Evolutionary conservation across 805 yeast genomes (phyloP).

Genomic region (Candida ficus): DNA sequence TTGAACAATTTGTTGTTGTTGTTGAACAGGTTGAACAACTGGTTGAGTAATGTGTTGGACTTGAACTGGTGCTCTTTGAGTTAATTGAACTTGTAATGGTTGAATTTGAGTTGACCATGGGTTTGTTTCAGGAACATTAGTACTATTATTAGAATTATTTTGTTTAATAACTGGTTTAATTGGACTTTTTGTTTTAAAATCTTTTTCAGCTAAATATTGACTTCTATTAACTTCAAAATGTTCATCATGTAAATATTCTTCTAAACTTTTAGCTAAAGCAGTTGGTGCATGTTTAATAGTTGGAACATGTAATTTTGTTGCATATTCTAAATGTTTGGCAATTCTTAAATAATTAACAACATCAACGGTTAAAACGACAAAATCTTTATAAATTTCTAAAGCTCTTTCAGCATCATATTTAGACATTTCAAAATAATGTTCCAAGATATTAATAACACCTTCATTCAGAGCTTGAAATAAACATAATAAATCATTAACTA

Average conservation of each 20-base stretch:
- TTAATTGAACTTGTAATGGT: constrained; percentile 21
- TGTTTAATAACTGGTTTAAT: constrained; percentile 3
- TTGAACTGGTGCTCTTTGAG: constrained; percentile 19
- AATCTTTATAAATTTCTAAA: constrained; percentile 73
- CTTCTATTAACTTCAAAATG: constrained; percentile 75
- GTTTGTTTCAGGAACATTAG: constrained; percentile 1
- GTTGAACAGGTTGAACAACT: constrained; percentile 18
- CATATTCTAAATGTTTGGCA: constrained; percentile 83
- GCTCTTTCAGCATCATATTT: constrained; percentile 83
- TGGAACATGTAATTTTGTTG: constrained; percentile 89
- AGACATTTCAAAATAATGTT: constrained; percentile 92
- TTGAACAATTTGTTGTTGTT: constrained; percentile 13
- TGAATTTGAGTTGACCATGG: constrained; percentile 28
- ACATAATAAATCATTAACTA: constrained; percentile 84
- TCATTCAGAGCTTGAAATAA: constrained; percentile 89
- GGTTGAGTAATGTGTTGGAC: constrained; percentile 12
- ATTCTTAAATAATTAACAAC: constrained; percentile 84
- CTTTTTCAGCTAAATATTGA: constrained; percentile 70
- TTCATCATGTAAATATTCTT: constrained; percentile 84
- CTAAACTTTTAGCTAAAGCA: constrained; percentile 77
- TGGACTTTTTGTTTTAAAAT: constrained; percentile 26
- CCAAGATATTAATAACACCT: constrained; percentile 90
- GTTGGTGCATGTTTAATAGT: constrained; percentile 97
- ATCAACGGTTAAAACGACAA: constrained; percentile 79
- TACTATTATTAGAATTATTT: not conserved